Base-by-base conservation (phyloP, 495 filamentous ascomycete genomes). In the Apodospora peruviana region DNA sequence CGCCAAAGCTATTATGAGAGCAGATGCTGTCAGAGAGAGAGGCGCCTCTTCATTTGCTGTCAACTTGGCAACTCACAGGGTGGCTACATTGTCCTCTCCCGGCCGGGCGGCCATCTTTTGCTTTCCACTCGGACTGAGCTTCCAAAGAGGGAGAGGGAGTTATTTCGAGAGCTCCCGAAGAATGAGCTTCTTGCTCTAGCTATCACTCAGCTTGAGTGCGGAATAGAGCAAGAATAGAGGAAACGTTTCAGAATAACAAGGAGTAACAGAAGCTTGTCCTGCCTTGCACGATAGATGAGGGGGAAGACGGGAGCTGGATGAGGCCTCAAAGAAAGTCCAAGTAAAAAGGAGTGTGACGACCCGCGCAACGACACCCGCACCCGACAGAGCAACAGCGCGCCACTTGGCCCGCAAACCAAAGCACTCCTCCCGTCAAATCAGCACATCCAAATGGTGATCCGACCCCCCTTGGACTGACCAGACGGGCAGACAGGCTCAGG, bases 81-180 rank as follows among this genome's bases (percentile, higher is more conserved):
- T 91, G 57, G 87, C 74, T 48, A 89, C 70, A 48, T 82, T 77
- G 59, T 90, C 87, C 71, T 94, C 90, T 55, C 87, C 88, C 37
- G 82, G 79, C 55, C 78, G 74, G 53, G 77, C 80, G 62, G 90
- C 86, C 90, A 95, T 95, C 24, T 58, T 73, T 47, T 46, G 24
- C 29, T 19, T 12, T 42, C 40, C 39, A 52, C 10, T 14, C 32
- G 20, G 29, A 32, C 14, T 32, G 27, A 32, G 27, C 7, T 7
- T 14, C 14, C 27, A 32, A 32, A 14, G 27, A 7, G 7, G 27
- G 14, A 32, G 27, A 14, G 7, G 27, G 14, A 7, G 37, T 8
- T 14, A 14, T 3, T 11, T 19, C 12, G 17, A 39, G 17, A 39
- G 37, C 37, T 14, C 37, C 37, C 7, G 14, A 32, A 32, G 27